Base-by-base conservation (phyloP, 768 basidiomycete genomes). In the Epithele typhae region DNA sequence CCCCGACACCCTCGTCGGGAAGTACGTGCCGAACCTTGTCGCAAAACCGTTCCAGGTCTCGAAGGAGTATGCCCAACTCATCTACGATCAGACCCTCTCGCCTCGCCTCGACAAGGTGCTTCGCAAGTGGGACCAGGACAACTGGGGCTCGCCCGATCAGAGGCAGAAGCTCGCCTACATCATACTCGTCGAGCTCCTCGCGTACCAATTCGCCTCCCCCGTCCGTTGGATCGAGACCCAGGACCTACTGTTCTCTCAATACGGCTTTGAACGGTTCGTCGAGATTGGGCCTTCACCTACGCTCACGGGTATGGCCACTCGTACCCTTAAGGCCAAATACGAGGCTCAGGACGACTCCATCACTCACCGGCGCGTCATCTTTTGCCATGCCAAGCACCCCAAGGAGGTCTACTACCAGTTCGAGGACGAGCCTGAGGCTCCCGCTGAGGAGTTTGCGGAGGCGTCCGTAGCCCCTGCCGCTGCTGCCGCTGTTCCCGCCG, bases 181-280 rank as follows among this genome's bases (percentile, higher is more conserved):
- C 56, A 94, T 97, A 61, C 82, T 99, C 48, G 93, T 98, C 52
- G 96, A 99, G 63, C 80, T 98, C 37, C 76, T 99, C 40, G 92
- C 96, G 12, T 99, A 99, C 63, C 96, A 99, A 64, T 98, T 95
- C 58, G 94, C 95, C 0, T 98, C 95, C 1, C 94, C 96, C 6
- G 95, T 99, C 17, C 87, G 94, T 40, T 99, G 96, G 96, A 99
- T 99, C 59, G 90, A 98, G 71, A 99, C 95, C 0, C 96, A 99
- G 63, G 96, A 99, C 60, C 77, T 88, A 21, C 77, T 99, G 46
- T 99, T 99, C 74, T 78, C 75, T 9, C 67, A 82, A 8, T 96
- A 82, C 74, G 73, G 75, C 37, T 96, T 96, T 59, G 95, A 97
- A 67, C 84, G 96, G 14, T 76, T 98, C 59, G 86, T 99, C 58